These are phyloP conservation scores for Moesziomyces aphidis DNA, from an alignment of 1,284 basidiomycete genomes.

Conservation along the genomic window DNA sequence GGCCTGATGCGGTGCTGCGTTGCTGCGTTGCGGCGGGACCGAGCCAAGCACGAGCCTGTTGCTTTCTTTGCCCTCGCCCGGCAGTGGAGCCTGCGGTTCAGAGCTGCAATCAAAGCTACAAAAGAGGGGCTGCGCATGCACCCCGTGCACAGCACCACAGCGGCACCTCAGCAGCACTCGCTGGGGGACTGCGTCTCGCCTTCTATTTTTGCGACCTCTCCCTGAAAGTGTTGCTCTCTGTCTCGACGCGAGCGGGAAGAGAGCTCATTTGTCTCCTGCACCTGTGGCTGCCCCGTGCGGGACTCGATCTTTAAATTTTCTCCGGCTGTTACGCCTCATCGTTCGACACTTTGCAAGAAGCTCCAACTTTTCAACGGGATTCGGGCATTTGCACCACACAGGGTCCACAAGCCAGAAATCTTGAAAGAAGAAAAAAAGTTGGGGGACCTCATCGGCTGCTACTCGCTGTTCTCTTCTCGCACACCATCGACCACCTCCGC, in stretches of 20 bases:
- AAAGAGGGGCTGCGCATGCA: no score
- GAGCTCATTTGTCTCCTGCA: not conserved
- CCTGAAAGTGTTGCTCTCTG: not conserved
- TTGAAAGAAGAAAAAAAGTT: not conserved
- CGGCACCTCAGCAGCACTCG: no score
- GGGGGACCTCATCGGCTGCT: not conserved
- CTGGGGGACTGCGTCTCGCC: no score
- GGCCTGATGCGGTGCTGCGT: no score
- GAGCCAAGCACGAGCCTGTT: not conserved
- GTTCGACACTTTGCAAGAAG: not conserved
- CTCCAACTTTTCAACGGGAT: no score
- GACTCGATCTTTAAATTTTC: not conserved
- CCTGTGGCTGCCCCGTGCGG: not conserved
- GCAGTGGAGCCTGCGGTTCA: not conserved
- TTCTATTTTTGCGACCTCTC: not conserved
- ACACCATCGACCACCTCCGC: not conserved
- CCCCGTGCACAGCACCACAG: no score
- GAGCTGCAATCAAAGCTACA: no score
- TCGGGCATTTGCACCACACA: not conserved
- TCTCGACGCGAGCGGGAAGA: not conserved
- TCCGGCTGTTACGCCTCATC: not conserved
- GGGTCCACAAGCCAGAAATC: not conserved
- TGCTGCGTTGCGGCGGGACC: not conserved
- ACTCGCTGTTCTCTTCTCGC: not conserved
- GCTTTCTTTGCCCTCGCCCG: not conserved